Base-by-base conservation (phyloP, 2,329 filamentous ascomycete species). In the Fusarium praegraminearum region DNA sequence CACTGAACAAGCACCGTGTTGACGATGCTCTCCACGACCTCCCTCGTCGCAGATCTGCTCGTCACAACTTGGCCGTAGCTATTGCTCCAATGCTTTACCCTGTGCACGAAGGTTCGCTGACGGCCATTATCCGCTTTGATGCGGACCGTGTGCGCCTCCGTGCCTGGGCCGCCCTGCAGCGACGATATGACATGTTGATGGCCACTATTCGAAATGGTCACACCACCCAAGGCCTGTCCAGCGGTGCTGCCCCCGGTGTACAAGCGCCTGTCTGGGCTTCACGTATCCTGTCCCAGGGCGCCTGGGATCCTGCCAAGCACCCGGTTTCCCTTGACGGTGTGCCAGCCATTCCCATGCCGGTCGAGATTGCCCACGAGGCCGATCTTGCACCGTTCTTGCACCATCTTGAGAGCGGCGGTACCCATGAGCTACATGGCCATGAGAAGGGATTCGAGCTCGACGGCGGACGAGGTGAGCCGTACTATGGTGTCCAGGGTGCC, bases 51-150 rank as follows among this genome's bases (percentile, higher is more conserved):
- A 77, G 76, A 59, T 80, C 79, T 18, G 57, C 70, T 36, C 76
- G 77, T 2, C 75, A 76, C 28, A 65, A 62, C 7, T 70, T 79
- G 13, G 79, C 80, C 10, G 64, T 67, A 6, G 73, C 74, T 41
- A 69, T 81, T 40, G 75, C 79, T 8, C 57, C 74, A 11, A 67
- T 80, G 22, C 57, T 81, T 52, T 78, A 80, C 63, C 80, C 80
- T 5, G 71, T 73, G 20, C 75, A 79, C 32, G 72, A 77, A 12
- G 74, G 75, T 33, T 80, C 79, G 6, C 59, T 81, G 41, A 73
- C 79, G n/a, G 70, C 78, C 47, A 73, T 81, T 20, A 81, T 81
- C 47, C 76, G 78, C 12, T 81, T 80, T 56, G 78, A 81, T 35
- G 75, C 71, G 16, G 78, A 80, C 33, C 77, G 79, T 18, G 78